Percentiles rank a stretch among this genome's conserved stretches.
Evolutionary conservation across 2,329 filamentous ascomycete genomes (phyloP).

Genomic region (Periglandula ipomoeae): DNA sequence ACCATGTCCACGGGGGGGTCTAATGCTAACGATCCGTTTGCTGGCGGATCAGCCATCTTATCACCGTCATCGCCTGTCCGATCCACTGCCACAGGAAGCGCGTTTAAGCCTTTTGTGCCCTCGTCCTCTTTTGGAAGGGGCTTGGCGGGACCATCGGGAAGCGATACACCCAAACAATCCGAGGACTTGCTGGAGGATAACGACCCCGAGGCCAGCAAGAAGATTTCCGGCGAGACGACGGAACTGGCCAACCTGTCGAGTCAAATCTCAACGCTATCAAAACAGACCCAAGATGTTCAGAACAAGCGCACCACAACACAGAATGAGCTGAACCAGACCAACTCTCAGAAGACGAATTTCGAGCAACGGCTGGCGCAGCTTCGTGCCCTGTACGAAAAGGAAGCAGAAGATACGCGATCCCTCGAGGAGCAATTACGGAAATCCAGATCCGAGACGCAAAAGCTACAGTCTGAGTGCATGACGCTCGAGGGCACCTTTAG

Average conservation of each 20-base stretch:
- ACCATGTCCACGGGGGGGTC: conserved; percentile 69
- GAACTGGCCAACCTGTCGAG: conserved; percentile 95
- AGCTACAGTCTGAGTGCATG: conserved; percentile 74
- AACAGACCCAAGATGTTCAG: conserved; percentile 90
- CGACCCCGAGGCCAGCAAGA: conserved; percentile 81
- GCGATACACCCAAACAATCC: conserved; percentile 40
- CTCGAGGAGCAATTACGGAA: conserved; percentile 74
- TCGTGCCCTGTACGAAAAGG: conserved; percentile 82
- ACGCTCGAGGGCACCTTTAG: conserved; percentile 72
- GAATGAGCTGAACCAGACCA: conserved; percentile 71
- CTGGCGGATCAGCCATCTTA: conserved; percentile 35
- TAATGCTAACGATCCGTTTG: conserved; percentile 53
- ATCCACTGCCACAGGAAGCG: conserved; percentile 36
- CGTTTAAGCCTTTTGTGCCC: conserved; percentile 86
- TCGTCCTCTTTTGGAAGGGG: conserved; percentile 87
- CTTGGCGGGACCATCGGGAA: conserved; percentile 68
- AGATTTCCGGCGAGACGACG: conserved; percentile 77
- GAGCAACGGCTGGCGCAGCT: conserved; percentile 82
- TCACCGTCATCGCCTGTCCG: conserved; percentile 46
- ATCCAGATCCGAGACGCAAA: conserved; percentile 72
- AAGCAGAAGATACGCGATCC: conserved; percentile 75
- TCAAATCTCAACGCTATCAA: conserved; percentile 82
- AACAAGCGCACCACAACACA: conserved; percentile 71
- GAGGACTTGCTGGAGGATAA: conserved; percentile 89
- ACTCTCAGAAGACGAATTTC: conserved; percentile 84